Conservation (phyloP, 139 green algal genomes). For the Coccomyxa sp. region DNA sequence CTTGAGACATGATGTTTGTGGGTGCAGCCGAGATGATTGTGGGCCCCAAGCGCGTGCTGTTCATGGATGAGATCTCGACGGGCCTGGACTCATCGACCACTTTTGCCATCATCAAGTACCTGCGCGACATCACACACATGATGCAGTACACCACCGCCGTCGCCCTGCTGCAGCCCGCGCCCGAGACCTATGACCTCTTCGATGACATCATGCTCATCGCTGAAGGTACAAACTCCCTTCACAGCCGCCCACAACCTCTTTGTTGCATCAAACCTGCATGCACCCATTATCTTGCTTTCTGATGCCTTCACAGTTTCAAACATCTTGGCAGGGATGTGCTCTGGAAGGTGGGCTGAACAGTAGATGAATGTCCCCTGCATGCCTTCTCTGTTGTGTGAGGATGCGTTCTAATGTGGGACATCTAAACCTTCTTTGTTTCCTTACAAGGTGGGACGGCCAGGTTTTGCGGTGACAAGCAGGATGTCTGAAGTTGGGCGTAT, state of each 20-base stretch:
- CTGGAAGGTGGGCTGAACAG: too few species aligned
- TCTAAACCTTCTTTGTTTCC: too few species aligned
- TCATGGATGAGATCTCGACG: constrained; percentile 59
- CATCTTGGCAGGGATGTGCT: too few species aligned
- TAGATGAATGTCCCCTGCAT: too few species aligned
- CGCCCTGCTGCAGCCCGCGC: constrained; percentile 49
- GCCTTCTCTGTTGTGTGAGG: too few species aligned
- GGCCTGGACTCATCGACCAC: constrained; percentile 54
- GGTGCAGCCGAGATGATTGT: constrained; percentile 44
- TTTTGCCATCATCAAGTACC: constrained; percentile 27
- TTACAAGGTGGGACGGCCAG: too few species aligned
- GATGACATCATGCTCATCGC: constrained; percentile 44
- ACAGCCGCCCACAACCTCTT: not conserved
- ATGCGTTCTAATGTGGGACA: too few species aligned
- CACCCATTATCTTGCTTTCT: too few species aligned
- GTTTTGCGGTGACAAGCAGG: too few species aligned
- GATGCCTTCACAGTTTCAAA: too few species aligned
- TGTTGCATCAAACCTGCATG: too few species aligned
- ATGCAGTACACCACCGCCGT: constrained; percentile 28
- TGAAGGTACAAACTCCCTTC: constrained; percentile 6
- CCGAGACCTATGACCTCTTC: constrained; percentile 54
- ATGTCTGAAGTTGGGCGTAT: not conserved
- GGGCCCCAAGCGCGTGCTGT: constrained; percentile 38
- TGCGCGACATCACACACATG: constrained; percentile 21
- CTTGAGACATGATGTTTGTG: too few species aligned